Evolutionary conservation across 441 rosid species (phyloP).

Genomic region (Pelargonium fulgidum): DNA sequence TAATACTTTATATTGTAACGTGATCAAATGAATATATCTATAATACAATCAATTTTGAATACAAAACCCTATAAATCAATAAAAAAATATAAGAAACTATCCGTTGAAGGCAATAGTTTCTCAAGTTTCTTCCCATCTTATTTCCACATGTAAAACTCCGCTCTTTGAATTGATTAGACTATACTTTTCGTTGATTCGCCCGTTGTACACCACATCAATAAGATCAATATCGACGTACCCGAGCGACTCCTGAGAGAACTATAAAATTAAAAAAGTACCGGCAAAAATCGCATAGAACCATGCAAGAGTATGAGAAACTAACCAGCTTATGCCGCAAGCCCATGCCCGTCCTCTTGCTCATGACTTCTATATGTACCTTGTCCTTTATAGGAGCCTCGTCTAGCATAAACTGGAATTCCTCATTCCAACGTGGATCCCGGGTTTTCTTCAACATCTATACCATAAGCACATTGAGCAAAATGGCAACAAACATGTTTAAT

Average conservation of each 20-base stretch:
- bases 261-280: neutral
- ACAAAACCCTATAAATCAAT: no score
- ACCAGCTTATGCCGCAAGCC: constrained; percentile 23
- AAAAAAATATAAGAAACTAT: no score
- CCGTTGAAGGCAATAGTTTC: neutral
- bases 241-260: constrained; percentile 20
- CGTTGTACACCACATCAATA: constrained; percentile 23
- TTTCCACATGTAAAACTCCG: constrained; percentile 26
- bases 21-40: no score
- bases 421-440: constrained; percentile 34
- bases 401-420: constrained; percentile 36
- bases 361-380: constrained; percentile 31
- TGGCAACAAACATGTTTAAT: no score
- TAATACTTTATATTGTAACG: no score
- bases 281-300: neutral
- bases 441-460: constrained; percentile 27
- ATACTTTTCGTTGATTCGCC: constrained; percentile 27
- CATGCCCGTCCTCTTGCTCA: constrained; percentile 27
- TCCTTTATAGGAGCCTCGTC: constrained; percentile 34
- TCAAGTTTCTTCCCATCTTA: constrained; percentile 30
- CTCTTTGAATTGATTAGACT: constrained; percentile 25
- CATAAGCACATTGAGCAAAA: neutral
- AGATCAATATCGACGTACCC: constrained; percentile 29
- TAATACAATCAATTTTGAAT: no score
- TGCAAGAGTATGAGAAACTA: neutral